Conservation (phyloP, 2,329 filamentous ascomycete species). For the Aspergillus tanneri region DNA sequence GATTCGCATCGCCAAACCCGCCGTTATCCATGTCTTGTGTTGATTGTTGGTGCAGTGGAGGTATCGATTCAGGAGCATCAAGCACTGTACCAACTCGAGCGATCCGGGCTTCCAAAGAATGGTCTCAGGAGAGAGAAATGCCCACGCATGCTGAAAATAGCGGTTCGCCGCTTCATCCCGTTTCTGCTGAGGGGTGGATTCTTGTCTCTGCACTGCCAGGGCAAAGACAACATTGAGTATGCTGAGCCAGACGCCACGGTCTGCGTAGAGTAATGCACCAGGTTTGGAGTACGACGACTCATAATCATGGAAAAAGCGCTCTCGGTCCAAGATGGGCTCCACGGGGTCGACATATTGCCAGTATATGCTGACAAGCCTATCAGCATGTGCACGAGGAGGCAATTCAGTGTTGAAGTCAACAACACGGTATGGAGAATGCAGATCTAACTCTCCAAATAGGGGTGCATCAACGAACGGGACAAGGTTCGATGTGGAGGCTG, state of each 20-base stretch:
- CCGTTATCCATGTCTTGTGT: constrained; percentile 24
- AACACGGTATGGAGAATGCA: background rate
- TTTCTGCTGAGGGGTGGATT: constrained; percentile 7
- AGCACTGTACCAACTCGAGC: constrained; percentile 18
- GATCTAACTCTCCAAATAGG: constrained; percentile 18
- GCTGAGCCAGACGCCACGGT: constrained; percentile 7
- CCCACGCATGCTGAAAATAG: constrained; percentile 21
- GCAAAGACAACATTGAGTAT: constrained; percentile 21
- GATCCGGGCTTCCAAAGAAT: constrained; percentile 20
- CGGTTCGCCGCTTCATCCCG: constrained; percentile 15
- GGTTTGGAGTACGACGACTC: constrained; percentile 1
- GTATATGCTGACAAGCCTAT: constrained; percentile 18
- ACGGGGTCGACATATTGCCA: constrained; percentile 18
- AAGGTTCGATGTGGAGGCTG: constrained; percentile 3
- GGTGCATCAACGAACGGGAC: constrained; percentile 24
- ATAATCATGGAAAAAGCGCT: constrained; percentile 14
- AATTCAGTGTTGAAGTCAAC: constrained; percentile 3
- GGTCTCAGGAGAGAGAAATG: constrained; percentile 12
- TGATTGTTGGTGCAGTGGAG: constrained; percentile 22
- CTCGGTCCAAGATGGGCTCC: constrained; percentile 16
- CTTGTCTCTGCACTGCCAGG: constrained; percentile 19
- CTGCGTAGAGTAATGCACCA: background rate
- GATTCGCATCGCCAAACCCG: constrained; percentile 19
- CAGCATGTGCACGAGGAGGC: constrained; percentile 16
- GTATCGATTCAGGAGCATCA: constrained; percentile 24